Evolutionary conservation across 129 eudicot genomes (phyloP), one percentile per base, ranked within the genome.

Genomic region (Deinandra increscens): DNA sequence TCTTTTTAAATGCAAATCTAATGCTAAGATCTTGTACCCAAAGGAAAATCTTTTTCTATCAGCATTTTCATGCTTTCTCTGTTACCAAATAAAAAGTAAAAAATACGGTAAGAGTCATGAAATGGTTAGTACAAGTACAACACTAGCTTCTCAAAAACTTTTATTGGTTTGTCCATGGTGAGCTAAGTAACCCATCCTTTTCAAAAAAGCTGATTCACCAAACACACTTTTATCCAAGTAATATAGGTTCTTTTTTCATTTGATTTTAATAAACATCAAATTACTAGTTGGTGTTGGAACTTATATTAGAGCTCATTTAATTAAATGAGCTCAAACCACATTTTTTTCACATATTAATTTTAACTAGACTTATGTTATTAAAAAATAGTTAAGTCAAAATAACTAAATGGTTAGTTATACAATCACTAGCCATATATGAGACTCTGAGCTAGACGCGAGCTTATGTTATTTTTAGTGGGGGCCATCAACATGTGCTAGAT

Each of bases 61-160:
- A 74, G 37, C 13, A 23, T 12, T 63, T 62, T 70, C 71, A 37
- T 68, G 46, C 18, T 22, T 68, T 58, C 59, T 36, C 0, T 4
- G 7, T 64, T 66, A 5, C 62, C 63, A 36, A 2, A 5, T 9
- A 43, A 43, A 43, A 22, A 23, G 23, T 12, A 22, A 22, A 22
- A 56, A 78, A 78, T 69, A 61, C 65, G 33, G 29, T 74, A 42
- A 26, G 33, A 10, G 53, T 64, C 62, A 46, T 68, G 56, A 67
- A 67, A 50, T 68, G 11, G 15, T 50, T 39, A 33, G 71, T 29
- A 29, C 53, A 67, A 70, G 68, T 78, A 66, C 79, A 60, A 23
- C 26, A 60, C 64, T 65, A 23, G 68, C 19, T 63, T 78, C 46
- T 51, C 68, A 82, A 78, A 74, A 78, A 56, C 36, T 33, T 15